These are phyloP conservation scores for Cutaneotrichosporon cyanovorans DNA, from an alignment of 1,284 basidiomycete species.

Conservation along the genomic window DNA sequence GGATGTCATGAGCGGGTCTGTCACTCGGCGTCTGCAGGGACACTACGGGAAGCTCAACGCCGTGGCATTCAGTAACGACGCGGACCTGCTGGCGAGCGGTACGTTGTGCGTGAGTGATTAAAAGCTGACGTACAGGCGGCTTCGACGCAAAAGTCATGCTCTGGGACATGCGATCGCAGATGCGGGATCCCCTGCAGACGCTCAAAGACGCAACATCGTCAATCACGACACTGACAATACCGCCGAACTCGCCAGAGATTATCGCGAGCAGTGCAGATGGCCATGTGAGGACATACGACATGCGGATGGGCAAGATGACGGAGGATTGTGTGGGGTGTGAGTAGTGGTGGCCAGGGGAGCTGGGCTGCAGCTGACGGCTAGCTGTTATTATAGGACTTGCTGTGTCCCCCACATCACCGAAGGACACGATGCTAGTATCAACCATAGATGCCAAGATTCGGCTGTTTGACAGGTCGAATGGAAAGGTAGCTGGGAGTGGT, in stretches of 20 bases:
- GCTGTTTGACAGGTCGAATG: slow-evolving; percentile 75
- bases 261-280: slow-evolving; percentile 85
- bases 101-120: slow-evolving; percentile 14
- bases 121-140: slow-evolving; percentile 26
- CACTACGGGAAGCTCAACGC: slow-evolving; percentile 85
- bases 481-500: slow-evolving; percentile 48
- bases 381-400: slow-evolving; percentile 77
- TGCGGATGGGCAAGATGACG: slow-evolving; percentile 80
- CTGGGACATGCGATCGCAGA: slow-evolving; percentile 79
- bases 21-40: slow-evolving; percentile 71
- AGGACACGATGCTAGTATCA: slow-evolving; percentile 66
- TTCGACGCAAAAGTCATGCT: slow-evolving; percentile 75
- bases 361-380: slow-evolving; percentile 1
- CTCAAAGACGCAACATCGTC: slow-evolving; percentile 85
- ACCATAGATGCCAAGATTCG: slow-evolving; percentile 77
- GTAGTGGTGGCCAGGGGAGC: slow-evolving; percentile 35
- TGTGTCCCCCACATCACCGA: slow-evolving; percentile 54
- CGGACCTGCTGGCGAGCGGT: slow-evolving; percentile 79
- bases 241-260: slow-evolving; percentile 54
- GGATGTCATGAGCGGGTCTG: slow-evolving; percentile 84
- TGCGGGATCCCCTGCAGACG: slow-evolving; percentile 77
- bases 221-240: slow-evolving; percentile 69
- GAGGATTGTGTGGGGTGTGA: slow-evolving; percentile 82
- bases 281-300: slow-evolving; percentile 81
- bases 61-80: slow-evolving; percentile 74